These are phyloP conservation scores for Russula sp. DNA, from an alignment of 768 basidiomycete species.

Conservation along the genomic window DNA sequence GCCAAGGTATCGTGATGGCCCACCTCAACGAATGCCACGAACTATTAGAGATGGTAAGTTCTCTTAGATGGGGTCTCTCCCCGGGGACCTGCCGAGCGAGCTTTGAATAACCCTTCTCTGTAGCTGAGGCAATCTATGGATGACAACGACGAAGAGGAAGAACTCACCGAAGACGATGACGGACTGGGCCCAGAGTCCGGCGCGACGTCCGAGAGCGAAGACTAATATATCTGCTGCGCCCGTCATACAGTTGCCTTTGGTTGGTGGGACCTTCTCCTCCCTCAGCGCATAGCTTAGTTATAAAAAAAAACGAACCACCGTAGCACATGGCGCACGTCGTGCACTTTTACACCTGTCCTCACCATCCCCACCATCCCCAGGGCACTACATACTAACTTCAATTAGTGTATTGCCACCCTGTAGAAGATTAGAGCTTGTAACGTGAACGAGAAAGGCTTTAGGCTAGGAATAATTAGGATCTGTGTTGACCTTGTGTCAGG, in stretches of 20 bases:
- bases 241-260: neutral
- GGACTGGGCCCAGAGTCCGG: slow-evolving; percentile 17
- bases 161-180: slow-evolving; percentile 25
- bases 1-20: slow-evolving; percentile 93
- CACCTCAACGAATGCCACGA: slow-evolving; percentile 97
- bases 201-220: slow-evolving; percentile 17
- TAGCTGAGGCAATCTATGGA: slow-evolving; percentile 84
- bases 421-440: slow-evolving; percentile 17
- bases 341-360: slow-evolving; percentile 2
- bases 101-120: neutral
- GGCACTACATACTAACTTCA: slow-evolving; percentile 15
- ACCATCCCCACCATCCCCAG: slow-evolving; percentile 3
- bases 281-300: neutral
- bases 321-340: slow-evolving; percentile 8
- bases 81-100: neutral
- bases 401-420: slow-evolving; percentile 18
- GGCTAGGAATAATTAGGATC: neutral
- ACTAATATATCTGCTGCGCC: slow-evolving; percentile 1
- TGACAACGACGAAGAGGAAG: slow-evolving; percentile 27
- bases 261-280: neutral
- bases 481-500: too few species aligned
- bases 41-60: slow-evolving; percentile 81
- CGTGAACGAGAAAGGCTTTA: neutral
- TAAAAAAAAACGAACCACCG: slow-evolving; percentile 1
- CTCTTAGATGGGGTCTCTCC: neutral